A percentile compares a stretch with the other conserved stretches of the same genome.
Conservation (phyloP, 345 rosid species). For the Citrus maxima region DNA sequence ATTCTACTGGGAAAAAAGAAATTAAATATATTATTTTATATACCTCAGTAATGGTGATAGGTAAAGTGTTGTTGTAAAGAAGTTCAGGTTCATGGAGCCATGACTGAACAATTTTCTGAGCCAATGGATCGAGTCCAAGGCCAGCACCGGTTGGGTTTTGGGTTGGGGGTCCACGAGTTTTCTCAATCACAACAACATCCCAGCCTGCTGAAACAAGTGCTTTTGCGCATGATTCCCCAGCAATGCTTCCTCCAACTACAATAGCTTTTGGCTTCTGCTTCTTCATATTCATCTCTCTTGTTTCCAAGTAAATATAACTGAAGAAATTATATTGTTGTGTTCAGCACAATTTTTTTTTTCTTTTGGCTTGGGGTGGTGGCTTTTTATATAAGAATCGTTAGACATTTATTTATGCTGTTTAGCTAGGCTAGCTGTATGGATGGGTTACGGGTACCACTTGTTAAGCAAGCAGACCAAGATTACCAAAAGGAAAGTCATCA, state of each 20-base stretch:
- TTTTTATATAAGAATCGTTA: too few species aligned
- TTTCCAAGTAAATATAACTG: background rate
- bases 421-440: too few species aligned
- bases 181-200: constrained; percentile 61
- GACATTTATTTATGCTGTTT: too few species aligned
- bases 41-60: background rate
- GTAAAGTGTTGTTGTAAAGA: background rate
- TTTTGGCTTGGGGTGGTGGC: too few species aligned
- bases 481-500: too few species aligned
- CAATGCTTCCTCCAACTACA: constrained; percentile 73
- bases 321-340: too few species aligned
- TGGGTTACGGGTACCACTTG: too few species aligned
- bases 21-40: background rate
- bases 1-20: background rate
- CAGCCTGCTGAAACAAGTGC: constrained; percentile 57
- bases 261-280: constrained; percentile 41
- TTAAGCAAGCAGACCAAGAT: too few species aligned
- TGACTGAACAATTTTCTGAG: constrained; percentile 43
- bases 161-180: constrained; percentile 41
- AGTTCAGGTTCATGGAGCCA: constrained; percentile 34
- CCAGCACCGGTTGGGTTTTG: constrained; percentile 78
- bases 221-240: constrained; percentile 65
- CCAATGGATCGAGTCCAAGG: constrained; percentile 47
- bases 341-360: too few species aligned
- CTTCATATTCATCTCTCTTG: constrained; percentile 19